These are phyloP conservation scores for Haplographium delicatum DNA, from an alignment of 495 filamentous ascomycete genomes.

Conservation along the genomic window DNA sequence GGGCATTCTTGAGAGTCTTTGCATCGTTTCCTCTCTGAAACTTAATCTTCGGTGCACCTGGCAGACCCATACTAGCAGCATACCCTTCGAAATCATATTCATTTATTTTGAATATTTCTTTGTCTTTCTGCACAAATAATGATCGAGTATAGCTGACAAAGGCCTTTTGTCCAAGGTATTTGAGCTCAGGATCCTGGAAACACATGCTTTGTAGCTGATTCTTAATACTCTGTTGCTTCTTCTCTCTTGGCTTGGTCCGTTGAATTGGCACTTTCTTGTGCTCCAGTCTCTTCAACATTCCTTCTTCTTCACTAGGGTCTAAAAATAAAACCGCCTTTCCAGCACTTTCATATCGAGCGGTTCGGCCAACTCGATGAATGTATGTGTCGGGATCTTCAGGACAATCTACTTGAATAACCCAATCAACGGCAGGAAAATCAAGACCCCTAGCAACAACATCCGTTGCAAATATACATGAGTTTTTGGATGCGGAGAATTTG, in stretches of 20 bases:
- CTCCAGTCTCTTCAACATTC: conserved; percentile 74
- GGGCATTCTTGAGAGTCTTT: conserved; percentile 82
- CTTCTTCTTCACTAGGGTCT: conserved; percentile 84
- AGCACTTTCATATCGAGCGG: conserved; percentile 84
- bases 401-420: conserved; percentile 93
- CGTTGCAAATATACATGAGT: conserved; percentile 87
- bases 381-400: conserved; percentile 97
- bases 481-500: conserved; percentile 70
- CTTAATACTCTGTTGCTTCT: conserved; percentile 83
- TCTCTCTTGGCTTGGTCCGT: conserved; percentile 74
- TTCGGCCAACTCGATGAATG: conserved; percentile 93
- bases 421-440: conserved; percentile 95
- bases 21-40: conserved; percentile 83
- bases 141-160: conserved; percentile 85
- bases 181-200: conserved; percentile 90
- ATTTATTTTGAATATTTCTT: conserved; percentile 80
- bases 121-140: conserved; percentile 84
- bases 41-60: conserved; percentile 85
- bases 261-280: conserved; percentile 85
- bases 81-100: conserved; percentile 79
- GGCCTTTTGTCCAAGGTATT: conserved; percentile 93
- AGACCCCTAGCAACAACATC: conserved; percentile 91
- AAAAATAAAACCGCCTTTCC: conserved; percentile 89
- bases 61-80: conserved; percentile 78
- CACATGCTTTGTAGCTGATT: conserved; percentile 84